Conservation (phyloP, 2,329 filamentous ascomycete genomes). For the Fusarium solani-melongenae region DNA sequence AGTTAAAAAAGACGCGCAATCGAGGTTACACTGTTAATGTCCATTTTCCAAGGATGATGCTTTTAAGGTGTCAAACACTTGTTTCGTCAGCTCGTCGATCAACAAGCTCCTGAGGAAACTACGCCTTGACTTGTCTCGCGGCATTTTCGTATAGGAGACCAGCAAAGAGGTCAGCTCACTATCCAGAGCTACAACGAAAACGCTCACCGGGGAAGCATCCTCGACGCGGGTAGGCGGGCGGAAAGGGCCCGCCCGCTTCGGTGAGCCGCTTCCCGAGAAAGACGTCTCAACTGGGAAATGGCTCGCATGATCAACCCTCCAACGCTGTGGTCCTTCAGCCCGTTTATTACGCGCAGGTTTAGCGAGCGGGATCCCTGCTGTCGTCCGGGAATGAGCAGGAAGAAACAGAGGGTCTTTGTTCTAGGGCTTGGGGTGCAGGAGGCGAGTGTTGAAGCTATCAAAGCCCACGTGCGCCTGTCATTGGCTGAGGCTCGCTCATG, state of each 20-base stretch:
- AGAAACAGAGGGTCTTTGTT: background rate
- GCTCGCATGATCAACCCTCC: background rate
- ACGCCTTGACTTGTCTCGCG: background rate
- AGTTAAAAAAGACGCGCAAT: background rate
- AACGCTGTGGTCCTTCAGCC: background rate
- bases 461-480: slow-evolving; percentile 1
- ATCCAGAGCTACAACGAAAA: background rate
- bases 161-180: background rate
- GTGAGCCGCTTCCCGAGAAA: background rate
- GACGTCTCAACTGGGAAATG: background rate
- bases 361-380: slow-evolving; percentile 1
- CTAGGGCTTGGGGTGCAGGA: background rate
- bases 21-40: background rate
- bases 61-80: background rate
- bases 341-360: background rate
- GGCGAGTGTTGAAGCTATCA: background rate
- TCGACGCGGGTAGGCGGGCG: background rate
- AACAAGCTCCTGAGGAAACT: background rate
- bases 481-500: background rate
- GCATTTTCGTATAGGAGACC: background rate
- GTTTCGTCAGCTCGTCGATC: background rate
- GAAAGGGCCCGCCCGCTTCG: background rate
- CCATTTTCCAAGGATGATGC: background rate
- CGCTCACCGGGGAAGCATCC: background rate
- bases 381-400: background rate